These are phyloP conservation scores for Ustilago bromivora DNA, from an alignment of 1,284 basidiomycete genomes.

Conservation along the genomic window DNA sequence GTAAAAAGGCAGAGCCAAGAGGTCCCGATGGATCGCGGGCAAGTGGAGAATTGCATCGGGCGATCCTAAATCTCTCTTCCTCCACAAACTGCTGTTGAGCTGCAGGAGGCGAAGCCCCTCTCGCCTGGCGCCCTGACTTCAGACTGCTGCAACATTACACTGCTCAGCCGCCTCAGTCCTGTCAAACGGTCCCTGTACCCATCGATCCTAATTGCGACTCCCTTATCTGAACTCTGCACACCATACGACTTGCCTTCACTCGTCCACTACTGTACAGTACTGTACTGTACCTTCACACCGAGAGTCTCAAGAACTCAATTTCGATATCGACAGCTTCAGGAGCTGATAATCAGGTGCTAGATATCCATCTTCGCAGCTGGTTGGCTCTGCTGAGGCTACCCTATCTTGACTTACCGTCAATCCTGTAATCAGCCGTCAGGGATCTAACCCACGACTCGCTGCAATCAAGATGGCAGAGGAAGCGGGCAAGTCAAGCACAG, in stretches of 20 bases:
- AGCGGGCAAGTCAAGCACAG: constrained; percentile 7
- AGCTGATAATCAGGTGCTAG: no score
- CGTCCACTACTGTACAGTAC: neutral
- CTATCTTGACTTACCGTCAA: neutral
- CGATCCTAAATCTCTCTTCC: neutral
- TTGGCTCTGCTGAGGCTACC: neutral
- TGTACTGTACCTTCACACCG: neutral
- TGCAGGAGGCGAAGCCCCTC: constrained; percentile 19
- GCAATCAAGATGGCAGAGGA: constrained; percentile 21
- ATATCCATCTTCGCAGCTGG: no score
- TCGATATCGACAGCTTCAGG: neutral
- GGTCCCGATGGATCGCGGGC: neutral
- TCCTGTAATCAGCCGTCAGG: neutral
- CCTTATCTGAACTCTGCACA: constrained; percentile 2
- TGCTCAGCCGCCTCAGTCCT: neutral
- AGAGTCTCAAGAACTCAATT: neutral
- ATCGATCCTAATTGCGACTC: neutral
- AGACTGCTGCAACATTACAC: neutral
- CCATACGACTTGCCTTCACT: neutral
- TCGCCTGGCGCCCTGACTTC: constrained; percentile 6
- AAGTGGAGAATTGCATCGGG: neutral
- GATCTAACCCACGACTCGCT: no score
- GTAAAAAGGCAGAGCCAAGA: neutral
- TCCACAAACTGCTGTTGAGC: neutral
- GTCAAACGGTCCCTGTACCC: constrained; percentile 7